Evolutionary conservation across 2,329 filamentous ascomycete genomes (phyloP).

Genomic region (Microdochium bolleyi): DNA sequence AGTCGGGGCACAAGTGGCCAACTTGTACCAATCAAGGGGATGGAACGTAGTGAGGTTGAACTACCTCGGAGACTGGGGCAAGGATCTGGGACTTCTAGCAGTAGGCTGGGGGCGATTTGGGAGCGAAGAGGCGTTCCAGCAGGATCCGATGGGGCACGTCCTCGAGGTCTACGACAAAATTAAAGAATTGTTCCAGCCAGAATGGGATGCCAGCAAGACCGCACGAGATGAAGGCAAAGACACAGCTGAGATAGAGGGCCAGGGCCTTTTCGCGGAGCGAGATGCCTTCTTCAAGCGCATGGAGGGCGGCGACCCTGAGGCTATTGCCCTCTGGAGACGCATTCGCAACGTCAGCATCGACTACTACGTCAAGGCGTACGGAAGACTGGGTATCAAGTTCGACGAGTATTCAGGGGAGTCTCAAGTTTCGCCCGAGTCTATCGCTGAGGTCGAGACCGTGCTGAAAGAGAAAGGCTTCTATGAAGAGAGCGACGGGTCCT

Average conservation of each 20-base stretch:
- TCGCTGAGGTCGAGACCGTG: conserved; percentile 48
- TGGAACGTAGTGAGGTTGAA: conserved; percentile 64
- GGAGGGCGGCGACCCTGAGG: conserved; percentile 46
- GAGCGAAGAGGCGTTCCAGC: conserved; percentile 52
- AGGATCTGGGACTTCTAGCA: conserved; percentile 56
- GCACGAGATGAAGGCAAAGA: conserved; percentile 31
- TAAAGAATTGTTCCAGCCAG: conserved; percentile 42
- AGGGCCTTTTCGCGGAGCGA: conserved; percentile 34
- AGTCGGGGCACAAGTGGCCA: conserved; percentile 60
- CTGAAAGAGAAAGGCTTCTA: conserved; percentile 52
- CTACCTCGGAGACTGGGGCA: conserved; percentile 70
- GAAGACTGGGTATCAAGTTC: conserved; percentile 46
- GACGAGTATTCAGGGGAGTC: conserved; percentile 59
- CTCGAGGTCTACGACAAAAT: conserved; percentile 63
- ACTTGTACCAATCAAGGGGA: conserved; percentile 56
- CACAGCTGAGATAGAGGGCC: conserved; percentile 25
- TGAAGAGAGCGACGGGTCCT: conserved; percentile 50
- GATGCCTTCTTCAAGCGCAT: conserved; percentile 52
- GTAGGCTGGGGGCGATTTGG: conserved; percentile 61
- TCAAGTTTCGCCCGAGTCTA: conserved; percentile 41
- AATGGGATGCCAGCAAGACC: conserved; percentile 45
- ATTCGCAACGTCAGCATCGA: conserved; percentile 47
- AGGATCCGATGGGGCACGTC: conserved; percentile 60
- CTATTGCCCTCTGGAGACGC: conserved; percentile 42
- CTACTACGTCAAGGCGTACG: conserved; percentile 45